Evolutionary conservation across 768 basidiomycete species (phyloP).

Genomic region (Pisolithus orientalis): DNA sequence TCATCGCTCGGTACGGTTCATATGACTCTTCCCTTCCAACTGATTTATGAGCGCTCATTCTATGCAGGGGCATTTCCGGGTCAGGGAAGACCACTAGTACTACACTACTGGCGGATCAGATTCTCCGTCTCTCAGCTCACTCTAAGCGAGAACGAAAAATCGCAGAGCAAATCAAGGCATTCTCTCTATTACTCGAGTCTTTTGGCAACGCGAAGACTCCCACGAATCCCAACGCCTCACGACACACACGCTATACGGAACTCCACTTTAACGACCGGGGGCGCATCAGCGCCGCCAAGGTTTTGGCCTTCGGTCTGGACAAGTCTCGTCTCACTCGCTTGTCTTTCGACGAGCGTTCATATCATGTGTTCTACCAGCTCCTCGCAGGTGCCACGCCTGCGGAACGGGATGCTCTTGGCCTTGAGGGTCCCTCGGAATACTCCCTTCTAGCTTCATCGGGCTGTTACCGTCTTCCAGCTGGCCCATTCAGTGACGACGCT

Average conservation of each 20-base stretch:
- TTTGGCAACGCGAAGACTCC: conserved; percentile 65
- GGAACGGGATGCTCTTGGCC: conserved; percentile 45
- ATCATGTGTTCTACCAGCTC: conserved; percentile 63
- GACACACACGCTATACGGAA: conserved; percentile 53
- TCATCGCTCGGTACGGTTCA: conserved; percentile 45
- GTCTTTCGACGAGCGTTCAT: conserved; percentile 55
- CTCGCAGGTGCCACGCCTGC: conserved; percentile 51
- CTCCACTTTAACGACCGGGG: conserved; percentile 55
- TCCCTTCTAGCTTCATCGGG: conserved; percentile 51
- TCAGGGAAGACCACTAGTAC: conserved; percentile 53
- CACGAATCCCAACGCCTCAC: conserved; percentile 58
- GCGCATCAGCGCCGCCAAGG: conserved; percentile 50
- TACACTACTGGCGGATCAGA: conserved; percentile 49
- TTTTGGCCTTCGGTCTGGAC: conserved; percentile 57
- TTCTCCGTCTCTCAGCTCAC: conserved; percentile 54
- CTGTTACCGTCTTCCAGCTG: conserved; percentile 59
- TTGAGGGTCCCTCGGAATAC: conserved; percentile 57
- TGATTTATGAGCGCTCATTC: conserved; percentile 9
- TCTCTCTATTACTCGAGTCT: conserved; percentile 50
- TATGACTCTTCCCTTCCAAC: conserved; percentile 3
- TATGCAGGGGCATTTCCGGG: conserved; percentile 52
- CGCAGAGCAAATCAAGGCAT: conserved; percentile 50
- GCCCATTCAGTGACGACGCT: conserved; percentile 56
- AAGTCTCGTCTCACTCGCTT: conserved; percentile 51
- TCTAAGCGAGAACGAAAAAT: conserved; percentile 48